Evolutionary conservation across 495 filamentous ascomycete genomes (phyloP).

Genomic region (Evernia prunastri): DNA sequence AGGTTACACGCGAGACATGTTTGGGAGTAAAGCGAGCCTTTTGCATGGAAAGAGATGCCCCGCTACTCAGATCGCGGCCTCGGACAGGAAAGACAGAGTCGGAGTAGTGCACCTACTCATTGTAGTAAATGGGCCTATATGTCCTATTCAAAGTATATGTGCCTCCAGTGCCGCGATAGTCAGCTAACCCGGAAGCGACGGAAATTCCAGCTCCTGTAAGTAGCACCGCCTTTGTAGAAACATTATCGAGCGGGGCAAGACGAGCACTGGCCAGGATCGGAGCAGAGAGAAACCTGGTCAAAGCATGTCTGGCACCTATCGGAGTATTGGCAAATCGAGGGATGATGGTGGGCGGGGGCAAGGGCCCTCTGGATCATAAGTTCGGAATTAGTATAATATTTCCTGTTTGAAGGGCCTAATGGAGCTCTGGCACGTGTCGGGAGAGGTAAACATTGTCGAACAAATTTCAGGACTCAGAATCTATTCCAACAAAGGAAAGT

Average conservation of each 20-base stretch:
- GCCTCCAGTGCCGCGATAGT: constrained; percentile 84
- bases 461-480: background rate
- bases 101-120: too few species aligned
- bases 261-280: constrained; percentile 40
- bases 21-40: too few species aligned
- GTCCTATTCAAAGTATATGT: constrained; percentile 86
- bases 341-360: constrained; percentile 71
- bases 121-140: constrained; percentile 87
- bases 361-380: constrained; percentile 39
- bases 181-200: constrained; percentile 84
- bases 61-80: too few species aligned
- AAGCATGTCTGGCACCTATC: constrained; percentile 66
- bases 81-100: too few species aligned
- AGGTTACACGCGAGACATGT: too few species aligned
- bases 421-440: background rate
- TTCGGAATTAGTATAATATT: background rate
- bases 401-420: too few species aligned
- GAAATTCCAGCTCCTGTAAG: constrained; percentile 91
- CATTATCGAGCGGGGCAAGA: constrained; percentile 43
- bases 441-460: background rate
- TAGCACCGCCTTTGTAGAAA: constrained; percentile 56
- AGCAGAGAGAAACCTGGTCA: constrained; percentile 64
- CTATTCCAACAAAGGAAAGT: background rate
- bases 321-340: constrained; percentile 63
- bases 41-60: too few species aligned